Percentiles rank a stretch among this genome's conserved stretches.
These are phyloP conservation scores for Pythium brassicae DNA, from an alignment of 352 stramenopile genomes.

Conservation along the genomic window DNA sequence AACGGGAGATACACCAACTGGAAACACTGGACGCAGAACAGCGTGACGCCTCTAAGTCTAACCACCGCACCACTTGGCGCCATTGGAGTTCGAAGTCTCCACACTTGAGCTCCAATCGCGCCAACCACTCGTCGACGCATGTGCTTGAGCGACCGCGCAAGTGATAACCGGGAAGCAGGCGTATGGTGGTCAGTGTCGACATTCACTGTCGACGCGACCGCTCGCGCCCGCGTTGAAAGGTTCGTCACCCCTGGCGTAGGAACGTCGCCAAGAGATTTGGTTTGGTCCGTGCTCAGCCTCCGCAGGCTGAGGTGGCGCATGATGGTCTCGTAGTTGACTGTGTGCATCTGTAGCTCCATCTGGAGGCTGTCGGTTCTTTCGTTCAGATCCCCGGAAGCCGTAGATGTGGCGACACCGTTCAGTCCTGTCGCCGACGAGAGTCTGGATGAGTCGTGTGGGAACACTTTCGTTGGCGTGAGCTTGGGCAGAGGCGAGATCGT, in stretches of 20 bases:
- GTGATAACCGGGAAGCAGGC: not conserved
- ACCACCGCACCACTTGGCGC: not conserved
- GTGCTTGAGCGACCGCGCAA: conserved; percentile 5
- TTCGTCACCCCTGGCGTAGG: not conserved
- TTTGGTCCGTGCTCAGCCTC: not conserved
- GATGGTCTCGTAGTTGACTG: conserved; percentile 11
- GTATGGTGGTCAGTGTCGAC: not conserved
- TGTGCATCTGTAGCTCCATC: conserved; percentile 4
- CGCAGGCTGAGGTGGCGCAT: conserved; percentile 11
- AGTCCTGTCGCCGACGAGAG: not conserved
- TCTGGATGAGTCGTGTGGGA: conserved; percentile 5
- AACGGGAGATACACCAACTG: conserved; percentile 6
- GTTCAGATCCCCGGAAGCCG: not conserved
- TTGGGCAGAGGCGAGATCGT: not conserved
- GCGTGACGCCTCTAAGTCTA: not conserved
- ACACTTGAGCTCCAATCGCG: not conserved
- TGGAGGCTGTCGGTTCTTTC: not conserved
- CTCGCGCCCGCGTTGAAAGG: not conserved
- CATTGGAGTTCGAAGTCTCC: not conserved
- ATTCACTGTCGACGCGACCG: not conserved
- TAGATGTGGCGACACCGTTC: not conserved
- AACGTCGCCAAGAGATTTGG: not conserved
- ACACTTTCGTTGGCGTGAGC: not conserved
- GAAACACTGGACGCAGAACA: conserved; percentile 9
- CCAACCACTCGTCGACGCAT: not conserved